Percentiles rank a stretch among this genome's conserved stretches.
Conservation (phyloP, 1,139 yeast genomes). For the Hyphopichia wangnamkhiaoensis region DNA sequence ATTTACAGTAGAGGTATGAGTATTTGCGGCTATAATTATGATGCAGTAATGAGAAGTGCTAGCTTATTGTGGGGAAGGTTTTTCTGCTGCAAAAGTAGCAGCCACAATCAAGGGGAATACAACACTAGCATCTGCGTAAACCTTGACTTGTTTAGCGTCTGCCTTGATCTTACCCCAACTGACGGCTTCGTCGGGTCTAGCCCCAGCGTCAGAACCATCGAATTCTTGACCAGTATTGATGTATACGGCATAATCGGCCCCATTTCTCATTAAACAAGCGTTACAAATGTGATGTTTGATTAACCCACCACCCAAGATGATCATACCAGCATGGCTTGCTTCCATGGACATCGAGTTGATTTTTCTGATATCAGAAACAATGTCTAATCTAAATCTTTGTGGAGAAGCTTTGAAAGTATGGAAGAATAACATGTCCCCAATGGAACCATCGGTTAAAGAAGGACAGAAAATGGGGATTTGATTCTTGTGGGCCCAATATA, state of each 20-base stretch:
- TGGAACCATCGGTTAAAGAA: conserved; percentile 94
- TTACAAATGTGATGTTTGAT: conserved; percentile 96
- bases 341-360: conserved; percentile 94
- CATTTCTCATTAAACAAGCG: conserved; percentile 98
- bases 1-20: background rate
- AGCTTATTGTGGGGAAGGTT: conserved; percentile 25
- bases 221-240: conserved; percentile 98
- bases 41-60: no score
- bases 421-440: conserved; percentile 98
- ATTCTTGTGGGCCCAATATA: conserved; percentile 98
- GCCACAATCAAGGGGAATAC: conserved; percentile 97
- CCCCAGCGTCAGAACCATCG: conserved; percentile 99
- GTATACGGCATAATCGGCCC: conserved; percentile 96
- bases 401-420: conserved; percentile 96
- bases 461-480: conserved; percentile 96
- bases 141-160: conserved; percentile 87
- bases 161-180: conserved; percentile 99
- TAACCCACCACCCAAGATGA: conserved; percentile 93
- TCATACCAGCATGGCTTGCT: conserved; percentile 95
- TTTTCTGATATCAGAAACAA: conserved; percentile 88
- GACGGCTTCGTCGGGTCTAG: conserved; percentile 97
- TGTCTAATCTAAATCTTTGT: conserved; percentile 81
- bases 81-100: conserved; percentile 80
- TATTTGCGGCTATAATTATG: no score
- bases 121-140: conserved; percentile 93